Base-by-base conservation (phyloP, 148 eudicot species). In the Cornus kousa region DNA sequence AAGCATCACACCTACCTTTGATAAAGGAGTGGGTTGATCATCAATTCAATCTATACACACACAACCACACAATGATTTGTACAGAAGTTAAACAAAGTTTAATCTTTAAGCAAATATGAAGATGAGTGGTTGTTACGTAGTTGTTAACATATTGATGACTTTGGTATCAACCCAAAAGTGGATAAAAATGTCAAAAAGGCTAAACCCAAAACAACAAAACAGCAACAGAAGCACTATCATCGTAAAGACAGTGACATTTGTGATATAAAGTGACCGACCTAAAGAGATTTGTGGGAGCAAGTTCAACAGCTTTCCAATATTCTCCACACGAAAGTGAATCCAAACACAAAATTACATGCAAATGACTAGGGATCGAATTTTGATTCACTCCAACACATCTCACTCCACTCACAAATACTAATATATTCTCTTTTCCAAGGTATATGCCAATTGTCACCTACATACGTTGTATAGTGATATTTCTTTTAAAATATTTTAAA, bases 321-420 rank as follows among this genome's bases (percentile, higher is more conserved):
- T 70, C 72, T 39, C 12, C 70, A 2, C 31, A 13, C 9, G 40
- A 20, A 60, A 70, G 50, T 76, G 73, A 71, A 33, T 77, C 84
- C 84, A 77, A 81, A 39, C 76, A 72, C 80, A 81, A 77, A 81
- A 73, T 72, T 68, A 74, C 74, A 74, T 57, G 46, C 65, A 69
- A 24, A 67, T 74, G 28, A 28, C 28, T 28, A 28, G 1, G 28
- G 28, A 28, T 28, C n/a, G n/a, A n/a, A 28, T 28, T 72, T 64
- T 71, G 9, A 33, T 78, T 48, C 64, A 24, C 68, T 50, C 5
- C 5, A 14, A 71, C 69, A 24, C 70, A 28, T 71, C 80, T 71
- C 16, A n/a, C 43, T 50, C 60, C 43, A 53, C 67, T 71, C 67
- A 20, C 75, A 19, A 62, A 23, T 3, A 43, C 22, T 31, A 39